Conservation (phyloP, 768 basidiomycete species). For the Psilocybe azurescens region DNA sequence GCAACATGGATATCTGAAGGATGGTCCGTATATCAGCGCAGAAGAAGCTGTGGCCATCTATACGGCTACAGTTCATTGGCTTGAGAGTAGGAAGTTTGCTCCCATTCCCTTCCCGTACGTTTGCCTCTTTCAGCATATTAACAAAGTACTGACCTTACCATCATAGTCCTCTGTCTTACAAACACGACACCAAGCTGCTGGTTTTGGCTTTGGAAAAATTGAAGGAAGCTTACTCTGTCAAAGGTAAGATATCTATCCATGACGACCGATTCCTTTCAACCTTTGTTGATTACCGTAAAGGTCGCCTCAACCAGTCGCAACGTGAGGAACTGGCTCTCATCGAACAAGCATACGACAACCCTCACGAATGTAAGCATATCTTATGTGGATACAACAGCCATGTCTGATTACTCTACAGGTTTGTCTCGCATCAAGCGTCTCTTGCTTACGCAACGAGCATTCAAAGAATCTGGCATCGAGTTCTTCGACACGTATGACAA, state of each 20-base stretch:
- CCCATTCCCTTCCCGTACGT: conserved; percentile 97
- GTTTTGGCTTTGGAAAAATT: conserved; percentile 97
- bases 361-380: conserved; percentile 82
- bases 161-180: conserved; percentile 89
- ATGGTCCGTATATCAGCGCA: conserved; percentile 98
- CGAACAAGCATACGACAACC: conserved; percentile 99
- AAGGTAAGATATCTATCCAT: conserved; percentile 48
- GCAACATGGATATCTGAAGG: conserved; percentile 98
- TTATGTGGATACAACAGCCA: not conserved
- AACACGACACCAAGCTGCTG: conserved; percentile 97
- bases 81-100: conserved; percentile 96
- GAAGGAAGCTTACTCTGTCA: conserved; percentile 98
- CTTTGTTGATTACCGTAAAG: conserved; percentile 19
- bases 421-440: conserved; percentile 98
- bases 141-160: not conserved
- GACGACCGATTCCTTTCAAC: not conserved
- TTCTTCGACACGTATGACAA: conserved; percentile 99
- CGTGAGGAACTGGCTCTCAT: conserved; percentile 97
- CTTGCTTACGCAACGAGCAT: conserved; percentile 94
- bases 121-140: not conserved
- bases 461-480: conserved; percentile 98
- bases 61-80: conserved; percentile 98
- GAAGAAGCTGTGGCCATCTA: conserved; percentile 99
- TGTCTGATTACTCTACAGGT: conserved; percentile 41
- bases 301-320: conserved; percentile 96